A percentile compares a stretch with the other conserved stretches of the same genome.
These are phyloP conservation scores for Fusarium dimerum DNA, from an alignment of 2,329 filamentous ascomycete genomes.

Conservation along the genomic window DNA sequence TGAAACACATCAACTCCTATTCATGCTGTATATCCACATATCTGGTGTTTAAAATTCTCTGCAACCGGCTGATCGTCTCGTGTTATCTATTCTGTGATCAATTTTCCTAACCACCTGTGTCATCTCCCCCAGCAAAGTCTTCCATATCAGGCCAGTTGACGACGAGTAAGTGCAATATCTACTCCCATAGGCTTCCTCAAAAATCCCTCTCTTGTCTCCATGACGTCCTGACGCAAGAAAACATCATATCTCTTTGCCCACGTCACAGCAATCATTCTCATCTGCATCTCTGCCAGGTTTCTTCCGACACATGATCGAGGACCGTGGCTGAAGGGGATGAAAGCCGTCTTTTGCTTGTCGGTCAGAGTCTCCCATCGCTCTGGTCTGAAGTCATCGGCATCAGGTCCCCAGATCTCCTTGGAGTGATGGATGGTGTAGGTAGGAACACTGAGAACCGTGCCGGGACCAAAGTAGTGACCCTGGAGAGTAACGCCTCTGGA, in stretches of 20 bases:
- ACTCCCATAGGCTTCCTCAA: slow-evolving; percentile 75
- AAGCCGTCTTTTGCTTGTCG: slow-evolving; percentile 68
- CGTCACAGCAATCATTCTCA: slow-evolving; percentile 74
- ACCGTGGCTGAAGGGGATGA: slow-evolving; percentile 74
- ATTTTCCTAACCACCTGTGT: too few relatives aligned
- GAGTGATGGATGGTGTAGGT: slow-evolving; percentile 82
- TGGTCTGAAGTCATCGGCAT: slow-evolving; percentile 72
- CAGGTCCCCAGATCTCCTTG: slow-evolving; percentile 69
- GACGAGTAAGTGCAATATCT: slow-evolving; percentile 35
- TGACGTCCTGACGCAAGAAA: slow-evolving; percentile 53
- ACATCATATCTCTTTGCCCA: slow-evolving; percentile 58
- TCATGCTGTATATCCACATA: too few relatives aligned
- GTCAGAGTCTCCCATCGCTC: slow-evolving; percentile 71
- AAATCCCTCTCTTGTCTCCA: slow-evolving; percentile 81
- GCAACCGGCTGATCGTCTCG: too few relatives aligned
- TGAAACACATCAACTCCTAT: too few relatives aligned
- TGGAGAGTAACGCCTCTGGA: slow-evolving; percentile 64
- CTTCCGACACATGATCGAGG: slow-evolving; percentile 72
- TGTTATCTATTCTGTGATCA: too few relatives aligned
- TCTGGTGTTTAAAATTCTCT: too few relatives aligned
- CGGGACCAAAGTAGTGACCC: slow-evolving; percentile 71
- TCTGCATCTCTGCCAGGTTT: slow-evolving; percentile 87
- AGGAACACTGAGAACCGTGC: slow-evolving; percentile 78
- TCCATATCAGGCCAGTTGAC: slow-evolving; percentile 2
- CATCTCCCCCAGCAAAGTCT: too few relatives aligned